Percentiles rank a stretch among this genome's conserved stretches.
phyloP scores from a whole-genome alignment of 768 basidiomycete species.

The Leccinum ochraceum region DNA sequence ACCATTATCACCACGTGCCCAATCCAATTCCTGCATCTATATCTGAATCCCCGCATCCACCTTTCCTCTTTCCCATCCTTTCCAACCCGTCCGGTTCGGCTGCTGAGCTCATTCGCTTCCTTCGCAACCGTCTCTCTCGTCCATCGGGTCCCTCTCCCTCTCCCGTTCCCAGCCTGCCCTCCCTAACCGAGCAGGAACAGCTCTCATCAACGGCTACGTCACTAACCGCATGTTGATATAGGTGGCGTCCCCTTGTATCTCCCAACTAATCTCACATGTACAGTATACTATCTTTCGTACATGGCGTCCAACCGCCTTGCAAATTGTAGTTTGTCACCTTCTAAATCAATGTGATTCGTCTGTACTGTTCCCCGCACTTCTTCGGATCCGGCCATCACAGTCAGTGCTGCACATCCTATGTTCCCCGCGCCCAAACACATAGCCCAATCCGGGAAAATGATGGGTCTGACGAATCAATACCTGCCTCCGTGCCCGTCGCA shows the following conservation, averaged over 20 bases:
- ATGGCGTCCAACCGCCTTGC: not conserved
- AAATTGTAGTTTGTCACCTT: not conserved
- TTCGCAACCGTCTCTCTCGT: not conserved
- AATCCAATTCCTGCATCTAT: not conserved
- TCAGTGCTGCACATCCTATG: not conserved
- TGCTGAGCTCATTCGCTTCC: slow-evolving; percentile 5
- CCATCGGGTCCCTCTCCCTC: not conserved
- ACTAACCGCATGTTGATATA: not conserved
- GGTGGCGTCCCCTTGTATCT: not conserved
- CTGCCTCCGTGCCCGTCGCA: not conserved
- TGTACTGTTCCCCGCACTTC: slow-evolving; percentile 2
- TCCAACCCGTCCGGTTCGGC: slow-evolving; percentile 2
- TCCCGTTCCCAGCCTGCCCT: not conserved
- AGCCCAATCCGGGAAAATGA: not conserved
- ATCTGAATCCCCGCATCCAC: slow-evolving; percentile 12
- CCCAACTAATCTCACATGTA: not conserved
- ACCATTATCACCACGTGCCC: slow-evolving; percentile 10
- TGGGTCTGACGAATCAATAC: not conserved
- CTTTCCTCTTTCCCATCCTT: not conserved
- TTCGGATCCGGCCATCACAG: not conserved
- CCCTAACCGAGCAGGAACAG: slow-evolving; percentile 7
- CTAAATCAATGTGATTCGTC: not conserved
- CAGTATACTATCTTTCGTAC: not conserved
- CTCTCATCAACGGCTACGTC: not conserved
- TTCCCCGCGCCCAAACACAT: slow-evolving; percentile 2